These are phyloP conservation scores for Ganoderma lucidum DNA, from an alignment of 1,284 basidiomycete genomes.

Conservation along the genomic window DNA sequence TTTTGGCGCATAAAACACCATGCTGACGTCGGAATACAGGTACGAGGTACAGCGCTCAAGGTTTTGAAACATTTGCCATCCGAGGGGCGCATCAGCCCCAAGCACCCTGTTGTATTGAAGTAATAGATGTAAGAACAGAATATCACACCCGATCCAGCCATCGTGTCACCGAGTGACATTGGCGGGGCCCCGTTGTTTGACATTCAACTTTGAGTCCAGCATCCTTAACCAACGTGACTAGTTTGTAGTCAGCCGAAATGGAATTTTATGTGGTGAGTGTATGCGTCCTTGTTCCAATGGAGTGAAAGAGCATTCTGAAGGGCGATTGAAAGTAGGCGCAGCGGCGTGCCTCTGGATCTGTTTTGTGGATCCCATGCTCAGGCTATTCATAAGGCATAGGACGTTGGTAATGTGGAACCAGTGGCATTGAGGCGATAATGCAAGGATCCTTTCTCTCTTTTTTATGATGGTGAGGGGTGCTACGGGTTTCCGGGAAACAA, in stretches of 20 bases:
- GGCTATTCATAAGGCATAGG: too few relatives aligned
- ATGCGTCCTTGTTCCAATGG: background rate
- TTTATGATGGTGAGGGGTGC: too few relatives aligned
- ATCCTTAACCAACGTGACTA: too few relatives aligned
- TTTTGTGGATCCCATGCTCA: too few relatives aligned
- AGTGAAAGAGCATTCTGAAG: background rate
- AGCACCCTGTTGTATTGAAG: background rate
- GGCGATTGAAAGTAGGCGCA: background rate
- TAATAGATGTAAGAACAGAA: background rate
- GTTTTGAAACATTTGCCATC: background rate
- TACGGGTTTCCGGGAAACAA: too few relatives aligned
- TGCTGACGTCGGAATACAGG: background rate
- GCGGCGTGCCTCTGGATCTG: background rate
- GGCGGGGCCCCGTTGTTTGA: too few relatives aligned
- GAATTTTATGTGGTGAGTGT: background rate
- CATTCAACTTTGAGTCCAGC: background rate
- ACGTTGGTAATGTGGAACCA: too few relatives aligned
- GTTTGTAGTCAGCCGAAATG: background rate
- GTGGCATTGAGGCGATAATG: too few relatives aligned
- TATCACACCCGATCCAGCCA: background rate
- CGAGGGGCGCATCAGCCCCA: background rate
- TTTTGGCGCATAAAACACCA: background rate
- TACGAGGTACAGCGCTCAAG: slow-evolving; percentile 15
- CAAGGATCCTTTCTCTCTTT: too few relatives aligned
- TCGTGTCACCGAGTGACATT: background rate